phyloP scores from a whole-genome alignment of 2,329 filamentous ascomycete species.

The Macrophomina pseudophaseolina region DNA sequence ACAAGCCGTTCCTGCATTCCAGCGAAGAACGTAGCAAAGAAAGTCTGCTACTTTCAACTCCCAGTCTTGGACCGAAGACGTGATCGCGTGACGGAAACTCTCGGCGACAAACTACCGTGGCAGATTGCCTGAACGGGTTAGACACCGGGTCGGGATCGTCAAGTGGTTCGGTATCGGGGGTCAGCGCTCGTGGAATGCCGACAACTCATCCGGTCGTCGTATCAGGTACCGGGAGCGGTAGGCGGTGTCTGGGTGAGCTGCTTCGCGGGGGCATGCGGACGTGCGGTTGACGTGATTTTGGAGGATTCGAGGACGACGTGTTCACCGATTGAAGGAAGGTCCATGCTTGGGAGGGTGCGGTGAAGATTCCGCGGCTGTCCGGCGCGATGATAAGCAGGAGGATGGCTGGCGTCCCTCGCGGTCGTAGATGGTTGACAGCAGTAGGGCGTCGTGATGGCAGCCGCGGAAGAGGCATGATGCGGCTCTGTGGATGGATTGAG shows the following conservation, averaged over 20 bases:
- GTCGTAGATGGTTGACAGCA: not conserved
- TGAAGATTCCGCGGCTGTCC: not conserved
- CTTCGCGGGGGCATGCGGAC: not conserved
- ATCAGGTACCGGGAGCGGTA: not conserved
- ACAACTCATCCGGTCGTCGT: no score
- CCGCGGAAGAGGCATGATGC: not conserved
- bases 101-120: not conserved
- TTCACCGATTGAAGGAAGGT: not conserved
- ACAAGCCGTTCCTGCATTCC: no score
- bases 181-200: not conserved
- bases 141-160: not conserved
- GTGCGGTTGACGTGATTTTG: not conserved
- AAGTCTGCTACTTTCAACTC: not conserved
- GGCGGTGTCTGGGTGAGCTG: not conserved
- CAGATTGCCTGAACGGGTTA: constrained; percentile 6
- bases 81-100: not conserved
- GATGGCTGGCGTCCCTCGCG: no score
- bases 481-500: not conserved
- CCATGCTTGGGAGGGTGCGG: not conserved
- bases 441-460: no score
- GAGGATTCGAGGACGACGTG: not conserved
- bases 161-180: not conserved
- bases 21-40: no score
- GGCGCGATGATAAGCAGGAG: no score
- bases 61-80: not conserved